These are phyloP conservation scores for Thelephora ganbajun DNA, from an alignment of 768 basidiomycete genomes.

Conservation along the genomic window DNA sequence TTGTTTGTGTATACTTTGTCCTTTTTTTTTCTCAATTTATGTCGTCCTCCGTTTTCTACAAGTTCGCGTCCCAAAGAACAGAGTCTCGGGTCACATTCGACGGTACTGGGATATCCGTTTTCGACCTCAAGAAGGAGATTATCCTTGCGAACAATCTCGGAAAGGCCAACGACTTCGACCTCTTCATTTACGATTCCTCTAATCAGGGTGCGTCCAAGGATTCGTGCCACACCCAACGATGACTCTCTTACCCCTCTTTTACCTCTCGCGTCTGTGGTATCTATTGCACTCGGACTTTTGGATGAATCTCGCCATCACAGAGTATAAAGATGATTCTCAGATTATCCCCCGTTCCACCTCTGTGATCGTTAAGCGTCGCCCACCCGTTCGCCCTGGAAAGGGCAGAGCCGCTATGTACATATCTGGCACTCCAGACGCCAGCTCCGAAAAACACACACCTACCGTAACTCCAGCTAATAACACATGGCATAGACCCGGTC, in stretches of 20 bases:
- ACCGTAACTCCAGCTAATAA: constrained; percentile 4
- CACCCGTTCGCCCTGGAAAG: constrained; percentile 67
- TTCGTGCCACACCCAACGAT: neutral
- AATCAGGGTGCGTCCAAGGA: constrained; percentile 60
- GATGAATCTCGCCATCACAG: constrained; percentile 23
- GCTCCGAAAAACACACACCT: constrained; percentile 18
- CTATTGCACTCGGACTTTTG: neutral
- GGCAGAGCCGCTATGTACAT: constrained; percentile 73
- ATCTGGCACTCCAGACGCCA: constrained; percentile 24
- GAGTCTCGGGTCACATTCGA: constrained; percentile 96
- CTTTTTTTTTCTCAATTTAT: constrained; percentile 19
- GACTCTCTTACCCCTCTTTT: neutral
- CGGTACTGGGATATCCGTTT: constrained; percentile 96
- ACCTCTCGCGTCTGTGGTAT: neutral
- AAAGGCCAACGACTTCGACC: constrained; percentile 95
- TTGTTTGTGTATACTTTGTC: constrained; percentile 11
- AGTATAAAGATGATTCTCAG: constrained; percentile 82
- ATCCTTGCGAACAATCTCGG: constrained; percentile 92
- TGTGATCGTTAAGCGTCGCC: constrained; percentile 83
- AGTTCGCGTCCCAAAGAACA: constrained; percentile 89
- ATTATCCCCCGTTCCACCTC: constrained; percentile 93
- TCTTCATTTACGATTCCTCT: constrained; percentile 75
- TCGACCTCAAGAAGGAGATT: constrained; percentile 98
- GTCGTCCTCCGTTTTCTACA: constrained; percentile 96
- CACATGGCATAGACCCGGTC: constrained; percentile 43